These are phyloP conservation scores for Cryphonectria japonica DNA, from an alignment of 2,329 filamentous ascomycete genomes.

Conservation along the genomic window DNA sequence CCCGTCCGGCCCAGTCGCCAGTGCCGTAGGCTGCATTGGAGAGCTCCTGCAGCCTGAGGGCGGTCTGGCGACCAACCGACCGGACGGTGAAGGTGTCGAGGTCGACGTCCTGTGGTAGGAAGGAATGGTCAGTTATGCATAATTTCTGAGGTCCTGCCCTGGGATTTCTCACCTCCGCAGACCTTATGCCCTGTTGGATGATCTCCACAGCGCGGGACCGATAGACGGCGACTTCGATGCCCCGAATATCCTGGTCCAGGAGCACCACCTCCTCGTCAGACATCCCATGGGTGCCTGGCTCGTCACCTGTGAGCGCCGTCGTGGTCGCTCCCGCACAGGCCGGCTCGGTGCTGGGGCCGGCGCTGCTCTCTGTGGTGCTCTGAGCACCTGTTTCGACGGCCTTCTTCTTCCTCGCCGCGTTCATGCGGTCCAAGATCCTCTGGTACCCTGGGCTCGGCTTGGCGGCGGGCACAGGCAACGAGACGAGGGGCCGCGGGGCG, in stretches of 20 bases:
- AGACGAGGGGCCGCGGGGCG: not conserved
- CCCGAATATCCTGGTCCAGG: not conserved
- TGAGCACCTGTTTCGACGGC: not conserved
- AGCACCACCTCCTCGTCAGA: not conserved
- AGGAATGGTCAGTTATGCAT: not conserved
- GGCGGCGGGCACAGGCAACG: not conserved
- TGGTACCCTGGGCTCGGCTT: not conserved
- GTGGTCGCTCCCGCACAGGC: not conserved
- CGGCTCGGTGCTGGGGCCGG: not conserved
- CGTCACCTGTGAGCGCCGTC: not conserved
- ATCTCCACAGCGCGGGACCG: not conserved
- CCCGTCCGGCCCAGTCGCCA: no score
- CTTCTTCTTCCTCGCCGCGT: not conserved
- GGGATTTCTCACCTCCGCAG: not conserved
- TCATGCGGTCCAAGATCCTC: not conserved
- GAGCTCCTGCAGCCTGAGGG: not conserved
- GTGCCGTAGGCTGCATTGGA: not conserved
- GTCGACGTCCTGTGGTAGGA: not conserved
- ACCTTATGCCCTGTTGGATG: not conserved
- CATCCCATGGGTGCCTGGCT: not conserved
- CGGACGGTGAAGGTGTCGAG: not conserved
- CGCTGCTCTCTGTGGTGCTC: not conserved
- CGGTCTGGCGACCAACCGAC: not conserved
- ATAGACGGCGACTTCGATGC: not conserved
- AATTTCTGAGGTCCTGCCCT: not conserved